Conservation (phyloP, 2,329 filamentous ascomycete genomes). For the Dichotomopilus funicola region DNA sequence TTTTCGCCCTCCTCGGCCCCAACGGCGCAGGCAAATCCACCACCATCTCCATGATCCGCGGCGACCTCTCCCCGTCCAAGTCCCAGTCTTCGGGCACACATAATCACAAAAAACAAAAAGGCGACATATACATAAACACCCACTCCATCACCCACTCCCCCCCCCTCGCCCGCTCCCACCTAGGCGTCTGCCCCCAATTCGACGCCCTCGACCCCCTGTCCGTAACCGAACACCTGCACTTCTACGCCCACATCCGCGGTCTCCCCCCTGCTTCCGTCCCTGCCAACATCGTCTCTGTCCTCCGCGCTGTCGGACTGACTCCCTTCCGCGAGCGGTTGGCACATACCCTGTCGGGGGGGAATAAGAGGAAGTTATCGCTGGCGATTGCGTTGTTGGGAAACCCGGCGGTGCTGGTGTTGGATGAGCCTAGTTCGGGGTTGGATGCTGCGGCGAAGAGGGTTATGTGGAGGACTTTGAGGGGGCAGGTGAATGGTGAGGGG, state of each 20-base stretch:
- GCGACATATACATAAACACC: constrained; percentile 75
- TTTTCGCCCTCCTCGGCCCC: constrained; percentile 83
- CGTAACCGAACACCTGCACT: constrained; percentile 74
- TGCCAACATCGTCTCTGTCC: constrained; percentile 70
- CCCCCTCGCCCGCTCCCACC: constrained; percentile 63
- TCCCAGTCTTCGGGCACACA: no score
- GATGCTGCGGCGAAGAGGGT: constrained; percentile 85
- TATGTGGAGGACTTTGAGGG: constrained; percentile 82
- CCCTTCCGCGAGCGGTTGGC: constrained; percentile 70
- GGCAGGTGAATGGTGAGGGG: constrained; percentile 57
- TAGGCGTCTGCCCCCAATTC: constrained; percentile 89
- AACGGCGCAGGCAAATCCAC: constrained; percentile 91
- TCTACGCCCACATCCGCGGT: constrained; percentile 81
- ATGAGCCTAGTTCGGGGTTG: constrained; percentile 83
- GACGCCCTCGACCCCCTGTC: constrained; percentile 90
- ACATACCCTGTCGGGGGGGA: constrained; percentile 75
- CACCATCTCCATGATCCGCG: constrained; percentile 80
- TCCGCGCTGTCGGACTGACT: constrained; percentile 72
- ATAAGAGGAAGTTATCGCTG: constrained; percentile 85
- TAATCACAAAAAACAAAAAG: no score
- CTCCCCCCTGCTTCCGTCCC: constrained; percentile 56
- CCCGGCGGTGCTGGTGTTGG: constrained; percentile 76
- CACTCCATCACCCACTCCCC: constrained; percentile 67
- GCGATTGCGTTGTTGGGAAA: constrained; percentile 92
- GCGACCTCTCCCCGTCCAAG: constrained; percentile 69